phyloP scores from a whole-genome alignment of 2,329 filamentous ascomycete species.

The Cryphonectria japonica region DNA sequence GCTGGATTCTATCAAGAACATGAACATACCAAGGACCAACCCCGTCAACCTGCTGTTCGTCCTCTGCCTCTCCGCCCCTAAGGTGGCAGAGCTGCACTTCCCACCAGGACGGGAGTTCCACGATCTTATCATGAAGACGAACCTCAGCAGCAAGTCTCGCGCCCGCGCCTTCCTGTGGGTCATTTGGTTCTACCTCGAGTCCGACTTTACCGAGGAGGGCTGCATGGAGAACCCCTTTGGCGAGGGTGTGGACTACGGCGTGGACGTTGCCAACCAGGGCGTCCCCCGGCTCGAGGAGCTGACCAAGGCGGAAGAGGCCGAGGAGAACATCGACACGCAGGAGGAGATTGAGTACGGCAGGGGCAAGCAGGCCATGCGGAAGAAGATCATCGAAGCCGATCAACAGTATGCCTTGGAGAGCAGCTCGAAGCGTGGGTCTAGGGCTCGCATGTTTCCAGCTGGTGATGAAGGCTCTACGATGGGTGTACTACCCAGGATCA shows the following conservation, averaged over 20 bases:
- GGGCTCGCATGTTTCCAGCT: conserved; percentile 36
- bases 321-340: conserved; percentile 75
- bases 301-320: conserved; percentile 64
- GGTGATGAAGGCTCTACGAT: conserved; percentile 56
- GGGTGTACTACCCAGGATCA: conserved; percentile 64
- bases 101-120: conserved; percentile 86
- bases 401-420: conserved; percentile 68
- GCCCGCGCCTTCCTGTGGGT: conserved; percentile 93
- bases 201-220: conserved; percentile 87
- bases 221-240: conserved; percentile 93
- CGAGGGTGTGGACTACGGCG: conserved; percentile 65
- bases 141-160: conserved; percentile 78
- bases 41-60: conserved; percentile 97
- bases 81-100: conserved; percentile 93
- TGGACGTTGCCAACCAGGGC: conserved; percentile 68
- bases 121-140: conserved; percentile 90
- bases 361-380: conserved; percentile 74
- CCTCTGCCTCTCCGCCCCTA: conserved; percentile 84
- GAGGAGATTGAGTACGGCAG: conserved; percentile 73
- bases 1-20: conserved; percentile 77
- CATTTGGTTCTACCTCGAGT: conserved; percentile 99
- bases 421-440: conserved; percentile 59
- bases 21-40: conserved; percentile 76
- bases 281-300: conserved; percentile 70
- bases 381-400: conserved; percentile 75